Evolutionary conservation across 768 basidiomycete species (phyloP), one percentile per base, ranked within the genome.

Genomic region (Lactarius hengduanensis): DNA sequence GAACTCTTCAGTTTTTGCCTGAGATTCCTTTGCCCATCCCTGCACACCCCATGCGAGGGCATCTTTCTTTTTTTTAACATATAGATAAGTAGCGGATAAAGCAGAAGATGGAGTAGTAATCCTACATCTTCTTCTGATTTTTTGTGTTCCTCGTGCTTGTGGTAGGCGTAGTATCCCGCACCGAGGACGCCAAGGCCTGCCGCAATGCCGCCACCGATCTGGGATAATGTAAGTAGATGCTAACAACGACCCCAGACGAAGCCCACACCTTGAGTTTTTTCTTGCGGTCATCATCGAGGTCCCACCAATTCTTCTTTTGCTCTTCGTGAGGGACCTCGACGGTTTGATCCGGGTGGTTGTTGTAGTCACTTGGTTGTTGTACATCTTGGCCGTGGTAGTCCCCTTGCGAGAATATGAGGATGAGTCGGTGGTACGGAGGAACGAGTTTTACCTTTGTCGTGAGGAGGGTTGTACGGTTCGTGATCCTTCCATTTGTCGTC

Each of bases 141-240:
- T 69, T 88, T 78, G 13, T 59, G 53, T 36, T 65, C 15, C 69
- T 83, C 78, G 68, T 89, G 85, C 2, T 83, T 67, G 63, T 87
- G 85, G 75, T 79, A 85, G 2, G 83, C 84, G 36, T 72, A 73
- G 61, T 77, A 71, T 4, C 86, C 89, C 9, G 74, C 86, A 62
- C 79, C 87, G 20, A 87, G 57, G 28, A 77, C 71, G 20, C 81
- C 85, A n/a, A 77, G 73, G 0, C 86, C 89, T 1, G 79, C 85
- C 41, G 81, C 75, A 34, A 91, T 61, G 28, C 86, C 89, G 22
- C 86, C 90, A 22, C 86, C 90, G 65, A 90, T 71, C 89, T 91
- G 70, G 36, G 54, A 8, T 38, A 38, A 20, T 22, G 18, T 57
- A 45, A 61, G 36, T 38, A 11, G 47, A 64, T 47, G 4, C 34